Evolutionary conservation across 345 rosid genomes (phyloP).

Genomic region (Clausena lansium): DNA sequence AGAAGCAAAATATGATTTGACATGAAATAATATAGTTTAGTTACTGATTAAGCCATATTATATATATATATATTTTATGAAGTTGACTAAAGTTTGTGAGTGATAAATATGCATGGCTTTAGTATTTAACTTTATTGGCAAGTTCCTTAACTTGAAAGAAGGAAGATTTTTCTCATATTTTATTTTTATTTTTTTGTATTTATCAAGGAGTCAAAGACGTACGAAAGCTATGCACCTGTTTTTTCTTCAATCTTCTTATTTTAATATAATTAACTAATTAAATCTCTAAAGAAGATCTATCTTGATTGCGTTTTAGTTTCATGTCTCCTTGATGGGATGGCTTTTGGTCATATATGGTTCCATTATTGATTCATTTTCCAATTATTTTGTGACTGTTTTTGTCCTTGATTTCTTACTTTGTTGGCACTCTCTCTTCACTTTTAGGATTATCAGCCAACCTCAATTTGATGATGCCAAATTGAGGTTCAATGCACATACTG

Average conservation of each 20-base stretch:
- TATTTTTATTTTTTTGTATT: neutral
- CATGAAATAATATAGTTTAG: slow-evolving; percentile 6
- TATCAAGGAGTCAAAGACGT: slow-evolving; percentile 21
- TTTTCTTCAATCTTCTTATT: slow-evolving; percentile 10
- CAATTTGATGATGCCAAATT: neutral
- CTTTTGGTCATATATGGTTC: slow-evolving; percentile 11
- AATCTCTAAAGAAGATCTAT: neutral
- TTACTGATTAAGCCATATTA: neutral
- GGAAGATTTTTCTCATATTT: neutral
- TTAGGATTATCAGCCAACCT: neutral
- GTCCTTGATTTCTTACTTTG: neutral
- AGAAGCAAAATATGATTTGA: slow-evolving; percentile 26
- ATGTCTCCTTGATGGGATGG: slow-evolving; percentile 19
- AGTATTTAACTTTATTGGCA: neutral
- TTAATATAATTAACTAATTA: neutral
- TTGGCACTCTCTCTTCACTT: neutral
- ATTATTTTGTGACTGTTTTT: neutral
- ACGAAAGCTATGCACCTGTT: neutral
- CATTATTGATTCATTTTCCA: slow-evolving; percentile 8
- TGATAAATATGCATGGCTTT: slow-evolving; percentile 14
- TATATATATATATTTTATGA: neutral
- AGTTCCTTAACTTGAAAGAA: slow-evolving; percentile 19
- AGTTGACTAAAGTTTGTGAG: slow-evolving; percentile 9
- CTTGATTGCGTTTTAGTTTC: slow-evolving; percentile 6
- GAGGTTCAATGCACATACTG: neutral